Evolutionary conservation across 306 rosid genomes (phyloP).

Genomic region (Crotalaria pallida): DNA sequence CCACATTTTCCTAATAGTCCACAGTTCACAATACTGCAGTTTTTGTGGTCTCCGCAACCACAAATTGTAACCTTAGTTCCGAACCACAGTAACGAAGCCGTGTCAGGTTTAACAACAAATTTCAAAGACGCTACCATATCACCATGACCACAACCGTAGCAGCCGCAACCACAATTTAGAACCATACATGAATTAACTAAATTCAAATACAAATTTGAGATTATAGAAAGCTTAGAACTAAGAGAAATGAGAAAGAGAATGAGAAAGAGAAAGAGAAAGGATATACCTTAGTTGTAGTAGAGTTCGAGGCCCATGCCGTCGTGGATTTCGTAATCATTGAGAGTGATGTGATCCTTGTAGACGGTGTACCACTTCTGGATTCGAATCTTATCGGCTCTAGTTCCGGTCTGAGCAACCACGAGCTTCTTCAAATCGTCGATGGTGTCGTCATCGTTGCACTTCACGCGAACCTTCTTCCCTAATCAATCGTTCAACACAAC

Average conservation of each 20-base stretch:
- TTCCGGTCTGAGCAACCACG: conserved; percentile 92
- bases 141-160: too few species aligned
- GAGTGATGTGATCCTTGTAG: conserved; percentile 88
- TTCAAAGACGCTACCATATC: too few species aligned
- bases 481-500: conserved; percentile 87
- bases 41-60: too few species aligned
- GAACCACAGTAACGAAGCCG: too few species aligned
- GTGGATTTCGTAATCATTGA: conserved; percentile 79
- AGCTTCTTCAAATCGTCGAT: conserved; percentile 89
- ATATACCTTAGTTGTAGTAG: conserved; percentile 55
- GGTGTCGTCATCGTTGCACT: conserved; percentile 88
- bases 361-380: conserved; percentile 78
- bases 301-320: conserved; percentile 98
- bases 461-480: conserved; percentile 89
- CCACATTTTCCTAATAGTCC: too few species aligned
- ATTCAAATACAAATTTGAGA: too few species aligned
- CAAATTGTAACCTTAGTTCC: too few species aligned
- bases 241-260: not conserved
- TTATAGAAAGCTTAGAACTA: not conserved
- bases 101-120: too few species aligned
- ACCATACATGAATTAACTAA: too few species aligned
- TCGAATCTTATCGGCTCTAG: conserved; percentile 69
- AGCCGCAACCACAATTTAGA: too few species aligned
- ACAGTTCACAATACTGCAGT: too few species aligned
- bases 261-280: not conserved